Percentiles rank a stretch among this genome's conserved stretches.
phyloP scores from a whole-genome alignment of 2,329 filamentous ascomycete species.

The Zymoseptoria crescenta region DNA sequence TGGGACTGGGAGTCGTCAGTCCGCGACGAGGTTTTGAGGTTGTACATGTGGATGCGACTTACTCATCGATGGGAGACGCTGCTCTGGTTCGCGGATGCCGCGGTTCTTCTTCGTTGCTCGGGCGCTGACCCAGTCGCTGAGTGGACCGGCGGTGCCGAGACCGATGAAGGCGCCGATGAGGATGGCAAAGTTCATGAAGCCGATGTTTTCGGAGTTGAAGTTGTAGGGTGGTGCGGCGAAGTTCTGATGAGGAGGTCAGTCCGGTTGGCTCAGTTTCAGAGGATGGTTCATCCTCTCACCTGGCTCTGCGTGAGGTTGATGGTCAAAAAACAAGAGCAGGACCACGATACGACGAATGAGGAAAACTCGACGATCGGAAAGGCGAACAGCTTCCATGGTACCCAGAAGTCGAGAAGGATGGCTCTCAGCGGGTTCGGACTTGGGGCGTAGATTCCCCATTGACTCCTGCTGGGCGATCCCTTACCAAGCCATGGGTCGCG shows the following conservation, averaged over 20 bases:
- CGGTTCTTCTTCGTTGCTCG: slow-evolving; percentile 45
- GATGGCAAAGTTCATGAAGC: slow-evolving; percentile 52
- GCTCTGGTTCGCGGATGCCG: slow-evolving; percentile 52
- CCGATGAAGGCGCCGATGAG: slow-evolving; percentile 49
- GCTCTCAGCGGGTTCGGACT: slow-evolving; percentile 40
- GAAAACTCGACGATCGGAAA: slow-evolving; percentile 59
- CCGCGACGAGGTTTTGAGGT: too few relatives aligned
- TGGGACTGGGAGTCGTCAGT: slow-evolving; percentile 35
- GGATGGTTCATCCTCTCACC: not conserved
- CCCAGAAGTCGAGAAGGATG: slow-evolving; percentile 49
- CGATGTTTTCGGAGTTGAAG: slow-evolving; percentile 42
- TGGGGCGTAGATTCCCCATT: slow-evolving; percentile 46
- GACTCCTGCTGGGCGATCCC: slow-evolving; percentile 47
- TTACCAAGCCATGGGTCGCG: slow-evolving; percentile 49
- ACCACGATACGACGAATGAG: slow-evolving; percentile 55
- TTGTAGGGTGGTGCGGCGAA: slow-evolving; percentile 51
- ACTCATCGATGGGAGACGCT: slow-evolving; percentile 45
- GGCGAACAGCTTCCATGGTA: slow-evolving; percentile 54
- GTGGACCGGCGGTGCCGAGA: slow-evolving; percentile 46
- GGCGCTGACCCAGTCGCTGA: slow-evolving; percentile 51
- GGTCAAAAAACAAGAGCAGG: slow-evolving; percentile 49
- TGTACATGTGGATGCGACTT: slow-evolving; percentile 1
- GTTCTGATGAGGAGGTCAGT: slow-evolving; percentile 30
- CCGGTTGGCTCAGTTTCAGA: too few relatives aligned
- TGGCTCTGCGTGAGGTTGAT: slow-evolving; percentile 51